Evolutionary conservation across 2,329 filamentous ascomycete species (phyloP), one percentile per base, ranked within the genome.

Genomic region (Penicillium expansum): DNA sequence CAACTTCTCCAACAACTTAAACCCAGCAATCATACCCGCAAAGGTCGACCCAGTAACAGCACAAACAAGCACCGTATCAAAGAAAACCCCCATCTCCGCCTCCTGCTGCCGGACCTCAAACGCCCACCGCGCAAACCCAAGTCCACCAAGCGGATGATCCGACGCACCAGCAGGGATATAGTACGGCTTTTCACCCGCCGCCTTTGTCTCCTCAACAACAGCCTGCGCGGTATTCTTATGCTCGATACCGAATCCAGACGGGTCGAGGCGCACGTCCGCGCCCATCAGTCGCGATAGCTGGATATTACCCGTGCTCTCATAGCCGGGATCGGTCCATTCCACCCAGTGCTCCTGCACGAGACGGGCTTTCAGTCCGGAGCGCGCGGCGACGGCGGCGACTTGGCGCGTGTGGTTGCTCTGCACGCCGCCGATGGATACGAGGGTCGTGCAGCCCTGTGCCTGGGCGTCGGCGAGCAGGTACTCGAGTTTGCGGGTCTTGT

Each of bases 121-220:
- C 1, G 87, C 86, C 84, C 87, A 90, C 2, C 86, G 77, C 8
- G 86, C 86, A 65, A 90, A 90, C 0, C 88, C 87, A 16, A 90
- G 71, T 0, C 87, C 88, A 3, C 88, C 87, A 0, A 89, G 77
- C 0, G 85, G 85, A 68, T 90, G 87, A 69, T 89, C 86, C 0
- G 84, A 87, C 1, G 87, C 87, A 0, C 87, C 87, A 0, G 87
- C 86, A 4, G 88, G 88, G 61, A 90, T 89, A 67, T 87, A 88
- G 68, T 90, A 91, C 0, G 87, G 85, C 69, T 83, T 86, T 37
- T 81, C 80, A 0, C 85, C 87, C 1, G 69, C 69, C 0, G 65
- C 69, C 56, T 77, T 73, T 16, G 86, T 80, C 66, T 86, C 82
- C 14, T 80, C 73, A 41, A 80, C 78, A 4, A 88, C 76, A 1